These are phyloP conservation scores for Panus rudis DNA, from an alignment of 768 basidiomycete genomes.

Conservation along the genomic window DNA sequence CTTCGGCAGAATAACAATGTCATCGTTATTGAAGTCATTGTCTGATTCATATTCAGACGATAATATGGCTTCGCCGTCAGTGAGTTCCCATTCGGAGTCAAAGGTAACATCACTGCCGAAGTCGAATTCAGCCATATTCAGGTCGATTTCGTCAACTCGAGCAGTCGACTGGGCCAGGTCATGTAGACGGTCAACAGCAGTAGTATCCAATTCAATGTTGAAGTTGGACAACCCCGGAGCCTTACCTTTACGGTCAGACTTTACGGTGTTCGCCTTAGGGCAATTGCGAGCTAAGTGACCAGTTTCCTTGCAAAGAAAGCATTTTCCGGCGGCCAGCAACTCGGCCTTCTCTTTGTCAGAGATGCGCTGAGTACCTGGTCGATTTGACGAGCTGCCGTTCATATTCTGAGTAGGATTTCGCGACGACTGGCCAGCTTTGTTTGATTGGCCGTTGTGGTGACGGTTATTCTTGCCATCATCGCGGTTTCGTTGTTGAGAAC, in stretches of 20 bases:
- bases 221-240: conserved; percentile 1
- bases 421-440: background rate
- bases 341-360: conserved; percentile 8
- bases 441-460: background rate
- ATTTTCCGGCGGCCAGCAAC: conserved; percentile 6
- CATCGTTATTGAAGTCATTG: too few species aligned
- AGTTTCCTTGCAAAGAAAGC: conserved; percentile 9
- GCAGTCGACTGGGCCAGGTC: background rate
- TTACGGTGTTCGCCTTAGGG: background rate
- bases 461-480: background rate
- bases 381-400: background rate
- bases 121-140: background rate
- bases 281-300: conserved; percentile 9
- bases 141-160: background rate
- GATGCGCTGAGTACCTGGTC: background rate
- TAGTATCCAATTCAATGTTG: conserved; percentile 1
- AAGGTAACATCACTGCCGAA: too few species aligned
- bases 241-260: conserved; percentile 3
- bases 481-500: background rate
- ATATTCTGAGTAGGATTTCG: background rate
- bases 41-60: too few species aligned
- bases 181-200: conserved; percentile 1
- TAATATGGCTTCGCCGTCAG: too few species aligned
- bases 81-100: too few species aligned
- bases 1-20: too few species aligned